Percentiles rank a stretch among this genome's conserved stretches.
Conservation (phyloP, 2,329 filamentous ascomycete species). For the Talaromyces verruculosus region DNA sequence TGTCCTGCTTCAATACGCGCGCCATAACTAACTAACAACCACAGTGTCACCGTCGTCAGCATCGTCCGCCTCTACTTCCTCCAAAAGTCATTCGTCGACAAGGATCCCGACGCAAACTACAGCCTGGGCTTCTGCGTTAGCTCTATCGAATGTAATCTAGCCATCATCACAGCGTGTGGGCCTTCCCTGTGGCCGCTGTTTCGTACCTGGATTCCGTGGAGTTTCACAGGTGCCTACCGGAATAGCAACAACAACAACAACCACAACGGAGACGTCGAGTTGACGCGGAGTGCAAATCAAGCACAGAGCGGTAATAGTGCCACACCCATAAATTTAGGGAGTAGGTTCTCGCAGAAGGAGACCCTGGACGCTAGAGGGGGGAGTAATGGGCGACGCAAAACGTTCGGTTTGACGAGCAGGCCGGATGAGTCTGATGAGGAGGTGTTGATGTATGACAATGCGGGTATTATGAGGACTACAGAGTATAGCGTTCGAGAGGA, state of each 20-base stretch:
- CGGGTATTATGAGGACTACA: constrained; percentile 3
- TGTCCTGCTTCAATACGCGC: no score
- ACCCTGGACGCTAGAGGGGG: not conserved
- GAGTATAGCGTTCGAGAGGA: constrained; percentile 2
- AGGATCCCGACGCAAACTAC: not conserved
- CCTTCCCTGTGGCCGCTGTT: constrained; percentile 4
- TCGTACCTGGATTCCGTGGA: not conserved
- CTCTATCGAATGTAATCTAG: constrained; percentile 7
- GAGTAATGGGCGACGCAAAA: not conserved
- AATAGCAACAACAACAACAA: no score
- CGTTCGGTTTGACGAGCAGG: not conserved
- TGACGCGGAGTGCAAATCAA: not conserved
- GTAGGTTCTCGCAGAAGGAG: no score
- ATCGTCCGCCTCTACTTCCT: constrained; percentile 11
- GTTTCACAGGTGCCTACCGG: not conserved
- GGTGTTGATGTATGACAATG: constrained; percentile 5
- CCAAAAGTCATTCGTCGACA: not conserved
- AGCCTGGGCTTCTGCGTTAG: constrained; percentile 12
- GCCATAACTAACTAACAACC: not conserved
- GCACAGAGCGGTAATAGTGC: not conserved
- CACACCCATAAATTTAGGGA: not conserved
- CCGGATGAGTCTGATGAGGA: constrained; percentile 3
- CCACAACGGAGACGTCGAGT: not conserved
- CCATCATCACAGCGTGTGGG: constrained; percentile 11
- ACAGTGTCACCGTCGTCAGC: constrained; percentile 10